Conservation (phyloP, 1,284 basidiomycete species). For the Austroboletus novae-zelandiae region DNA sequence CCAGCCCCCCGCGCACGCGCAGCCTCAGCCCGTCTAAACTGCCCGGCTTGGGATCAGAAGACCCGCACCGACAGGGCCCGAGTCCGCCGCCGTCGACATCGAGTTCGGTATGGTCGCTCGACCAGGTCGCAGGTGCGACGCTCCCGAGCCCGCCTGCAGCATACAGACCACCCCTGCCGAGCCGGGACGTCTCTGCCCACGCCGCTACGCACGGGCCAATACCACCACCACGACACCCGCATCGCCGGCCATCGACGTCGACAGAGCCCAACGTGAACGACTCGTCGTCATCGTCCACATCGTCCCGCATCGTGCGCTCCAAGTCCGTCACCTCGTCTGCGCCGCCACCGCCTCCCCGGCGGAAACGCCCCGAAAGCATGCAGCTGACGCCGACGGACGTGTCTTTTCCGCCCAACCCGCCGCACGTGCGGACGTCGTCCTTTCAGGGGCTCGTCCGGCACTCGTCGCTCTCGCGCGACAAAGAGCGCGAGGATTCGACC, state of each 20-base stretch:
- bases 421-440: conserved; percentile 13
- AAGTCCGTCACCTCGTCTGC: conserved; percentile 50
- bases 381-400: conserved; percentile 42
- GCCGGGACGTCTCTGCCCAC: conserved; percentile 9
- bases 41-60: conserved; percentile 33
- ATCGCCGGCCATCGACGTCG: conserved; percentile 39
- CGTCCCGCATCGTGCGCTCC: conserved; percentile 47
- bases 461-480: conserved; percentile 31
- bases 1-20: conserved; percentile 18
- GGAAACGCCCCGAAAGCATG: conserved; percentile 61
- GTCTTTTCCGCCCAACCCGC: not conserved
- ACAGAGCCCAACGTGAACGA: conserved; percentile 23
- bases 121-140: conserved; percentile 42
- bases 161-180: conserved; percentile 20
- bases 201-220: conserved; percentile 6
- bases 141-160: conserved; percentile 15
- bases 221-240: conserved; percentile 57
- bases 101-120: conserved; percentile 38
- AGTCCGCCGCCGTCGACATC: conserved; percentile 28
- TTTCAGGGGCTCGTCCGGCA: conserved; percentile 38
- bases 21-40: conserved; percentile 37
- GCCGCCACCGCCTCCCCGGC: conserved; percentile 43
- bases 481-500: conserved; percentile 25
- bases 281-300: conserved; percentile 31
- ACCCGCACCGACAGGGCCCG: conserved; percentile 22